A percentile compares a stretch with the other conserved stretches of the same genome.
phyloP scores from a whole-genome alignment of 2,329 filamentous ascomycete species.

The Didymella arachidicola region DNA sequence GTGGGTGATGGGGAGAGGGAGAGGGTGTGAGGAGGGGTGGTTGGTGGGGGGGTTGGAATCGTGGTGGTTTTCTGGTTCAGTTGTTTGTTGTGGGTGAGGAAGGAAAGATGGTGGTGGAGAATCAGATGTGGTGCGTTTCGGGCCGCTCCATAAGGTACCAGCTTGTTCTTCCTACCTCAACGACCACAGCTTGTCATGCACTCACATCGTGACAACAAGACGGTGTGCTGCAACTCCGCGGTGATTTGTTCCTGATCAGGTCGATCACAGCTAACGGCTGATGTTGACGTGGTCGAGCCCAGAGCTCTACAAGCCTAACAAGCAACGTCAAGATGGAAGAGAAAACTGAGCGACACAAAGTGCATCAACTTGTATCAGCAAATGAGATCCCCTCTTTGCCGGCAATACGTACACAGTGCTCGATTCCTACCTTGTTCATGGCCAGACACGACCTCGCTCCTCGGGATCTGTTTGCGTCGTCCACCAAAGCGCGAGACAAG shows the following conservation, averaged over 20 bases:
- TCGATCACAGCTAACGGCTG: no score
- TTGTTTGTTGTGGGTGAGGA: not conserved
- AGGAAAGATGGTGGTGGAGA: no score
- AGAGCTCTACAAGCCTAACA: not conserved
- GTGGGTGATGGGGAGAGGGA: slow-evolving; percentile 37
- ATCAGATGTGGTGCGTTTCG: no score
- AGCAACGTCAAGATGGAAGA: not conserved
- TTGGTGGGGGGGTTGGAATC: no score
- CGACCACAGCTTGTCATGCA: no score
- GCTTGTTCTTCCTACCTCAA: no score
- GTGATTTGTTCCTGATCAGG: no score
- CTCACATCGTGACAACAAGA: no score
- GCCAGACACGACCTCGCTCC: not conserved
- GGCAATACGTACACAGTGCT: not conserved
- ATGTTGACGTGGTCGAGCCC: no score
- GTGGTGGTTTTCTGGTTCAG: no score
- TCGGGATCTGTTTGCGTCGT: not conserved
- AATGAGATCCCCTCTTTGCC: not conserved
- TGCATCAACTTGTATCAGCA: not conserved
- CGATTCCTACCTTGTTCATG: not conserved
- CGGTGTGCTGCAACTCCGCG: no score
- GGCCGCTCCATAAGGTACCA: no score
- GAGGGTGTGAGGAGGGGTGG: not conserved
- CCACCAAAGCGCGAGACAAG: not conserved
- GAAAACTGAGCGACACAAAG: not conserved